Base-by-base conservation (phyloP, 106 monocot genomes). In the Allium sativum region DNA sequence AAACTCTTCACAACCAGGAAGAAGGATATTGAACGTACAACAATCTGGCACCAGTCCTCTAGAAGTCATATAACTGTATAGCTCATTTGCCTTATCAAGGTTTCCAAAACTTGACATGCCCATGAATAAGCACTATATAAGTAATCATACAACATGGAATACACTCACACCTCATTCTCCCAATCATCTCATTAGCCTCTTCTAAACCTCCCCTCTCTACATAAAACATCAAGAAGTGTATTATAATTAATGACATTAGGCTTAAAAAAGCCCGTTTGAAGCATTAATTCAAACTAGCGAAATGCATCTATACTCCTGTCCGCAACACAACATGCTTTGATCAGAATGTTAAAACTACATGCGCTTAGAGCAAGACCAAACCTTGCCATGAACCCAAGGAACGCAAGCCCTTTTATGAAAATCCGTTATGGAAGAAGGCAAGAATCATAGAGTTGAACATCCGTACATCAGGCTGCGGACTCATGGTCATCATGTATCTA, bases 331-430 rank as follows among this genome's bases (percentile, higher is more conserved):
- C 78, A 61, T 0, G 77, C 86, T 64, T 90, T 95, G 41, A 95
- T 90, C 56, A 95, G 54, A 18, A 75, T 95, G 66, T 95, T 95
- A 66, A 73, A 95, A 57, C 83, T 84, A 51, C 86, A 83, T 11
- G 67, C 55, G 51, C 79, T 75, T 0, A 84, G 86, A n/a, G 65
- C 62, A n/a, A 74, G 62, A 1, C 20, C 45, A 41, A 84, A 90
- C 58, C 62, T 81, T 7, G 12, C 55, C 83, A 95, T 86, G 10
- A 90, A 71, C 44, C 48, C 21, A 40, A 95, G 64, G 5, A 95
- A 55, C 3, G 55, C 80, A 55, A 76, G 72, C 8, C 67, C 90
- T 9, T 71, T 48, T 3, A 40, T 14, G 40, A 77, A 53, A 40
- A 10, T 2, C 93, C 89, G 61, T 62, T 69, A 42, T 55, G 57